A percentile compares a stretch with the other conserved stretches of the same genome.
Evolutionary conservation across 2,329 filamentous ascomycete genomes (phyloP).

Genomic region (Aspergillus sp.): DNA sequence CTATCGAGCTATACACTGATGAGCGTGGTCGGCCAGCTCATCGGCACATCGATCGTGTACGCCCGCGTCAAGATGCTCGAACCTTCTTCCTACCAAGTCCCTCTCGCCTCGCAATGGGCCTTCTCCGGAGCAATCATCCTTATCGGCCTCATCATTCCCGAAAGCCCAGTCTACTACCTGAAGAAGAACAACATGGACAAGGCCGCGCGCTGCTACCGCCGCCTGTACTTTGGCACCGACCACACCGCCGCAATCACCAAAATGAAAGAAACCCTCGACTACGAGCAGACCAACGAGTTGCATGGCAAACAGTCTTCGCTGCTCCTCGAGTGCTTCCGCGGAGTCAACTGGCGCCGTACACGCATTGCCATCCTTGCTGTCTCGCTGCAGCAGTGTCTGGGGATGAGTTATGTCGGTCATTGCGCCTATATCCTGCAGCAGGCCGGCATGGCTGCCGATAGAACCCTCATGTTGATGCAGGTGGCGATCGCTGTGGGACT

Average conservation of each 20-base stretch:
- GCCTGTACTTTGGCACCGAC: background rate
- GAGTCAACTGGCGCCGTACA: constrained; percentile 1
- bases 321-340: constrained; percentile 1
- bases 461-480: too few species aligned
- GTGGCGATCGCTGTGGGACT: too few species aligned
- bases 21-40: constrained; percentile 4
- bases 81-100: constrained; percentile 2
- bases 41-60: constrained; percentile 1
- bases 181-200: background rate
- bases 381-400: too few species aligned
- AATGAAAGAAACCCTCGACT: background rate
- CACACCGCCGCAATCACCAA: background rate
- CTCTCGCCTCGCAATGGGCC: constrained; percentile 9
- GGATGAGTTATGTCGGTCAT: too few species aligned
- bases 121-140: constrained; percentile 6
- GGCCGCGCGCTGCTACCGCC: background rate
- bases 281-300: background rate
- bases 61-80: background rate
- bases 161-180: constrained; percentile 6
- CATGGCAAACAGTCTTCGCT: background rate
- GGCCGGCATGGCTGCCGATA: too few species aligned
- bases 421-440: too few species aligned
- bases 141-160: constrained; percentile 3
- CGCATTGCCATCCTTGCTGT: too few species aligned
- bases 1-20: background rate